These are phyloP conservation scores for Aspergillus awamori DNA, from an alignment of 2,329 filamentous ascomycete species.

Conservation along the genomic window DNA sequence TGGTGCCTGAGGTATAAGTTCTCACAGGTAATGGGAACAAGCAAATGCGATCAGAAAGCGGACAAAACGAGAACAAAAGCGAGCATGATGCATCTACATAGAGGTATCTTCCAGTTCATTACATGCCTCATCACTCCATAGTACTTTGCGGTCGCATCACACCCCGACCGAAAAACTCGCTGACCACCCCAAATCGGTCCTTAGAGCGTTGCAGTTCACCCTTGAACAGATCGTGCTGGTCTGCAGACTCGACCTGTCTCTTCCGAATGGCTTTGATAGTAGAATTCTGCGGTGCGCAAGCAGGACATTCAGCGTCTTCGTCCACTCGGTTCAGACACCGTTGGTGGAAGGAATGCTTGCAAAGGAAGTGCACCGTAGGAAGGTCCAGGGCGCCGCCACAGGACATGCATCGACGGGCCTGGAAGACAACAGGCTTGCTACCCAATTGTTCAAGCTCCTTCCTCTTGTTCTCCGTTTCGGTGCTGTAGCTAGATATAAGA, in stretches of 20 bases:
- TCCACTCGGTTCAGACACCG: slow-evolving; percentile 74
- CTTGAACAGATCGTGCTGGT: slow-evolving; percentile 85
- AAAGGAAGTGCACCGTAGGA: slow-evolving; percentile 92
- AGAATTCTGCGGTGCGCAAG: slow-evolving; percentile 80
- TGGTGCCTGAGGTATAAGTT: not conserved
- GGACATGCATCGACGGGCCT: slow-evolving; percentile 82
- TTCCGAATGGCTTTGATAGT: slow-evolving; percentile 85
- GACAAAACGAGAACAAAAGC: no score
- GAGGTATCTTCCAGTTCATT: slow-evolving; percentile 11
- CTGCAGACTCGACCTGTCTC: slow-evolving; percentile 83
- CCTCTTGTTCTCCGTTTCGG: slow-evolving; percentile 79
- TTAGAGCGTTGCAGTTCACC: slow-evolving; percentile 75
- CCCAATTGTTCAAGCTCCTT: slow-evolving; percentile 76
- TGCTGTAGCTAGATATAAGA: slow-evolving; percentile 79
- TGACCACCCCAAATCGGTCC: slow-evolving; percentile 86
- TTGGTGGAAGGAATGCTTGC: slow-evolving; percentile 96
- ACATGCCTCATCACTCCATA: slow-evolving; percentile 32
- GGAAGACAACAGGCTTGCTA: slow-evolving; percentile 83
- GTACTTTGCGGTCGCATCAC: slow-evolving; percentile 67
- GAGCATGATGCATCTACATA: slow-evolving; percentile 5
- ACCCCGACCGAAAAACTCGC: slow-evolving; percentile 91
- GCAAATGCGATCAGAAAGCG: not conserved
- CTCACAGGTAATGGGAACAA: not conserved
- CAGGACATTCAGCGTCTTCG: slow-evolving; percentile 75
- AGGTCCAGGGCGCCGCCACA: slow-evolving; percentile 80